Evolutionary conservation across 2,329 filamentous ascomycete species (phyloP).

Genomic region (Hypoxylon sp.): DNA sequence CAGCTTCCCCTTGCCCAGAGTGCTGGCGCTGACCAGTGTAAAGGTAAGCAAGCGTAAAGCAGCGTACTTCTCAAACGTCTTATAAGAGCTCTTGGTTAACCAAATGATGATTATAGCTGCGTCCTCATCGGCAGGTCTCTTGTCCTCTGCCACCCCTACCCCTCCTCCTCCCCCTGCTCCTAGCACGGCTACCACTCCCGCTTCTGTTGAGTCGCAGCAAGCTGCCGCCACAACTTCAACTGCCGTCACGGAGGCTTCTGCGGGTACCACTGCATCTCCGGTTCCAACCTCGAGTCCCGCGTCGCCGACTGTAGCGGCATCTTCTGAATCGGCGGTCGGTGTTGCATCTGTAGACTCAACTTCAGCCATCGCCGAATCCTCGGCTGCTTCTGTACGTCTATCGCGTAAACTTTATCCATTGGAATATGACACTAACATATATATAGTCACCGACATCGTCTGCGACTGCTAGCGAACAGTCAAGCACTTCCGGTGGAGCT

Average conservation of each 20-base stretch:
- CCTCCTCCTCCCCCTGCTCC: slow-evolving; percentile 26
- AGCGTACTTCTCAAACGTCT: background rate
- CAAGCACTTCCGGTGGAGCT: slow-evolving; percentile 29
- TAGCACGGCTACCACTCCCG: background rate
- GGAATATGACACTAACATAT: slow-evolving; percentile 19
- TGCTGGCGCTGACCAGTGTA: slow-evolving; percentile 51
- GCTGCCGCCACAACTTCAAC: slow-evolving; percentile 26
- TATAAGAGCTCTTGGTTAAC: slow-evolving; percentile 14
- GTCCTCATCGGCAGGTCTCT: slow-evolving; percentile 32
- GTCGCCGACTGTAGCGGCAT: slow-evolving; percentile 5
- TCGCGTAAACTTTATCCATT: background rate
- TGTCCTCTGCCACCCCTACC: slow-evolving; percentile 24
- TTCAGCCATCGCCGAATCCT: slow-evolving; percentile 15
- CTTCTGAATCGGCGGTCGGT: slow-evolving; percentile 16
- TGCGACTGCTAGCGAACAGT: slow-evolving; percentile 17
- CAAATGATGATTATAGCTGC: slow-evolving; percentile 34
- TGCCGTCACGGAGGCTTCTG: slow-evolving; percentile 20
- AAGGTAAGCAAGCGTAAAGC: slow-evolving; percentile 47
- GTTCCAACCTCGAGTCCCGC: slow-evolving; percentile 14
- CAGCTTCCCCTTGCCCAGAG: slow-evolving; percentile 51
- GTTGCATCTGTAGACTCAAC: slow-evolving; percentile 20
- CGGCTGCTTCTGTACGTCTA: slow-evolving; percentile 28
- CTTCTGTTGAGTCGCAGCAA: slow-evolving; percentile 29
- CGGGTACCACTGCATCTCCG: slow-evolving; percentile 19
- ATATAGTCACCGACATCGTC: slow-evolving; percentile 30